These are phyloP conservation scores for Mucor circinelloides DNA, from an alignment of 371 early-diverging fungal genomes.

Conservation along the genomic window DNA sequence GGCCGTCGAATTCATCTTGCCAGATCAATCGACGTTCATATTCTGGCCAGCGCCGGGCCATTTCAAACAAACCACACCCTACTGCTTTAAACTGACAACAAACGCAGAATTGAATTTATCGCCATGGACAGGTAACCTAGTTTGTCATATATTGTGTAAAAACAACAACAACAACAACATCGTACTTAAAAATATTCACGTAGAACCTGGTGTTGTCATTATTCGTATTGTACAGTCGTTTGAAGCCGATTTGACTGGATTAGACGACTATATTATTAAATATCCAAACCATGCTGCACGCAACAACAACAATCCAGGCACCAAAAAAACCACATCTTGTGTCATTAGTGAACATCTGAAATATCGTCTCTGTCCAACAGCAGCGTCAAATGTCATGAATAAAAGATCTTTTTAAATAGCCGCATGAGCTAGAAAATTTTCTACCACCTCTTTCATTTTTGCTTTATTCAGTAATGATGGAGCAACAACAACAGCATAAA, in stretches of 20 bases:
- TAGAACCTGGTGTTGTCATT: slow-evolving; percentile 31
- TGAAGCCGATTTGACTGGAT: slow-evolving; percentile 47
- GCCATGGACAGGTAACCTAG: slow-evolving; percentile 43
- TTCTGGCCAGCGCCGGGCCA: slow-evolving; percentile 46
- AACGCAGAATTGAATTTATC: slow-evolving; percentile 32
- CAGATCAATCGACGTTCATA: slow-evolving; percentile 35
- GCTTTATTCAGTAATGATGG: neutral
- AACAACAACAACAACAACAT: no score
- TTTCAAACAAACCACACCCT: slow-evolving; percentile 41
- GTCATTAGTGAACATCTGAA: slow-evolving; percentile 30
- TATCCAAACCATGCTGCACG: slow-evolving; percentile 27
- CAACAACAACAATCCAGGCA: neutral
- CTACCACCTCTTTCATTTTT: neutral
- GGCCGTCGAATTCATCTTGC: slow-evolving; percentile 47
- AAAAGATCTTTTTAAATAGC: neutral
- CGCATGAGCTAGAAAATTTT: neutral
- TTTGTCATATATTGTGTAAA: no score
- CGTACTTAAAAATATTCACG: neutral
- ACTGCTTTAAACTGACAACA: slow-evolving; percentile 38
- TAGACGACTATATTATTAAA: slow-evolving; percentile 49
- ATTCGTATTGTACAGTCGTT: slow-evolving; percentile 47
- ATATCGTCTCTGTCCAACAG: slow-evolving; percentile 14
- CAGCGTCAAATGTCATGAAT: neutral
- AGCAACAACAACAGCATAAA: neutral
- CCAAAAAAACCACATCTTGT: slow-evolving; percentile 12